Base-by-base conservation (phyloP, 768 basidiomycete species). In the Mycena belliarum region DNA sequence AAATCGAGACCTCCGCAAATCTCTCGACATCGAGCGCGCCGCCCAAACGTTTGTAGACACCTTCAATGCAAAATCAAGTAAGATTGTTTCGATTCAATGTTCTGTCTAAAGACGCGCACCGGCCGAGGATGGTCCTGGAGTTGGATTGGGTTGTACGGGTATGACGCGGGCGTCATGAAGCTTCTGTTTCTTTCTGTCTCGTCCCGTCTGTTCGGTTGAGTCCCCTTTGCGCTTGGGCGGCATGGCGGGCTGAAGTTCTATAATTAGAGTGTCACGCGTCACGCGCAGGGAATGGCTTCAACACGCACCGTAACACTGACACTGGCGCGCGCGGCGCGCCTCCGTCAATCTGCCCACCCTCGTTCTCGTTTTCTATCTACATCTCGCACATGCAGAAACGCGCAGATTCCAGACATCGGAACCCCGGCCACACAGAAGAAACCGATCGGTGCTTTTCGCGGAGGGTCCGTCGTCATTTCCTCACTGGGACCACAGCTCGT, bases 11-110 rank as follows among this genome's bases (percentile, higher is more conserved):
- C 78, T 95, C 87, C 18, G 88, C 82, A 70, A 98, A 96, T 68
- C 82, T 87, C 68, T 96, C 95, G 23, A 96, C 88, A 65, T 95
- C 90, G 52, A 98, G 80, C 1, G 86, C 79, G 26, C 80, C 78
- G 3, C 93, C 92, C 18, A 97, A 71, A 9, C 79, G 80, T 42
- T 76, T 78, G 18, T 52, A n/a, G n/a, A n/a, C n/a, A n/a, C 51
- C 49, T 20, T 50, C 32, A n/a, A 23, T 1, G 3, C 3, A 4
- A 28, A 10, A 23, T 51, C n/a, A n/a, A n/a, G 28, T 47, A 2
- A 49, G 32, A 32, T n/a, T 4, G 15, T 56, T 35, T 35, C 29
- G 47, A 61, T 57, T 20, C 40, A 5, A 16, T 25, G 14, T 37
- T 21, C 10, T 10, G 28, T 26, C n/a, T 38, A 24, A 49, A 33